Evolutionary conservation across 2,329 filamentous ascomycete species (phyloP).

Genomic region (Podosphaera fusca): DNA sequence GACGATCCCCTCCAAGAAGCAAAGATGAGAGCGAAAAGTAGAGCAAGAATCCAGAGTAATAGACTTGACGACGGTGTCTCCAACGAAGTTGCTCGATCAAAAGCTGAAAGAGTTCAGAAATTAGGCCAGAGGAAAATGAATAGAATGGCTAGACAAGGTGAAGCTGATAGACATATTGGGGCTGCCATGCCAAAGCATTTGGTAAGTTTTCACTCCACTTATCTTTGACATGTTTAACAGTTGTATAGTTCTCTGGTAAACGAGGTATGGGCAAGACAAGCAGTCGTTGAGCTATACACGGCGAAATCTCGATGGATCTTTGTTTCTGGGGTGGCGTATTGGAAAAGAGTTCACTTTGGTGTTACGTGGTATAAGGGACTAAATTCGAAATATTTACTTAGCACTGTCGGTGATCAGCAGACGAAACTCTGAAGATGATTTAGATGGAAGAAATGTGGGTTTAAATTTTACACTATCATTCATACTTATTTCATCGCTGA

Average conservation of each 20-base stretch:
- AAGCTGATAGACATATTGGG: slow-evolving; percentile 76
- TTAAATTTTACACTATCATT: no score
- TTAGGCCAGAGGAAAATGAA: slow-evolving; percentile 97
- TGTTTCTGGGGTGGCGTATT: background rate
- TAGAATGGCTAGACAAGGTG: slow-evolving; percentile 87
- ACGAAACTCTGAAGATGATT: no score
- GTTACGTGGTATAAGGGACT: no score
- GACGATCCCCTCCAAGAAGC: slow-evolving; percentile 31
- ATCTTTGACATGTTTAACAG: background rate
- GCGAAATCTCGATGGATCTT: slow-evolving; percentile 2
- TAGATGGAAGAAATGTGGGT: no score
- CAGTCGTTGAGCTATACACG: slow-evolving; percentile 30
- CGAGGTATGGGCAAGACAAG: slow-evolving; percentile 78
- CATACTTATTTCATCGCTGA: no score
- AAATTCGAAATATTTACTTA: no score
- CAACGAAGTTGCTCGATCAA: slow-evolving; percentile 40
- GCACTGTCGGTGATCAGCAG: no score
- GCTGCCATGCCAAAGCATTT: slow-evolving; percentile 74
- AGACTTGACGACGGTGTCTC: slow-evolving; percentile 57
- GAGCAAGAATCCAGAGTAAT: slow-evolving; percentile 43
- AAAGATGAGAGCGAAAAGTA: slow-evolving; percentile 50
- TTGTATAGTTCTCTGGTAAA: slow-evolving; percentile 56
- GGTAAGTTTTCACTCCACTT: slow-evolving; percentile 29
- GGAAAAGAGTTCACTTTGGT: background rate
- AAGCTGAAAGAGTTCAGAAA: slow-evolving; percentile 73